Conservation (phyloP, 106 monocot species). For the Ottelia alismoides region DNA sequence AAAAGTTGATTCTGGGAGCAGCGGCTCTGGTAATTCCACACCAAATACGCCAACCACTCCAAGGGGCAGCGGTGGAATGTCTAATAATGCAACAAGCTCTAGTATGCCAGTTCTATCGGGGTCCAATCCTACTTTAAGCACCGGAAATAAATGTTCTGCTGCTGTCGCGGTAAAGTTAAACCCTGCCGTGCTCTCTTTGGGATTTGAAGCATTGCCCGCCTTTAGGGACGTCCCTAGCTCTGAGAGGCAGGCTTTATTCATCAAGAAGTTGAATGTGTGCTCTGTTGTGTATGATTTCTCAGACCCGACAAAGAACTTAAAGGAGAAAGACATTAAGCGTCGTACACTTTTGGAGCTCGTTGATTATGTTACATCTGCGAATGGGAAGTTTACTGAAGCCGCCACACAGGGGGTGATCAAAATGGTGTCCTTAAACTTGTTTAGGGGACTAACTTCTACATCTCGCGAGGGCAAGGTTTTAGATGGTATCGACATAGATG, state of each 20-base stretch:
- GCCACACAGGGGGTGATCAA: constrained; percentile 5
- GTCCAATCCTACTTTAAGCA: not conserved
- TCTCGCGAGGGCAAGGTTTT: not conserved
- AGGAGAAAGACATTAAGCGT: not conserved
- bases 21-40: not conserved
- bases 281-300: not conserved
- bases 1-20: not conserved
- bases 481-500: not conserved
- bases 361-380: constrained; percentile 1
- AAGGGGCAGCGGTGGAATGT: not conserved
- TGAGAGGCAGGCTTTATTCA: not conserved
- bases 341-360: not conserved
- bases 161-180: constrained; percentile 7
- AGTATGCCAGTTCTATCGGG: not conserved
- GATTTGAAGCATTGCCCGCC: constrained; percentile 8
- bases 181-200: not conserved
- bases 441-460: too few species aligned
- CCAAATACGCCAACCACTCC: constrained; percentile 4
- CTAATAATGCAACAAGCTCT: not conserved
- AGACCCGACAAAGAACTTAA: not conserved
- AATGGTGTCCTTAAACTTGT: not conserved
- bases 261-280: not conserved
- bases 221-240: not conserved
- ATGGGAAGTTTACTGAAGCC: not conserved
- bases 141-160: not conserved